Conservation (phyloP, 371 early-diverging fungal species). For the Funneliformis caledonium region DNA sequence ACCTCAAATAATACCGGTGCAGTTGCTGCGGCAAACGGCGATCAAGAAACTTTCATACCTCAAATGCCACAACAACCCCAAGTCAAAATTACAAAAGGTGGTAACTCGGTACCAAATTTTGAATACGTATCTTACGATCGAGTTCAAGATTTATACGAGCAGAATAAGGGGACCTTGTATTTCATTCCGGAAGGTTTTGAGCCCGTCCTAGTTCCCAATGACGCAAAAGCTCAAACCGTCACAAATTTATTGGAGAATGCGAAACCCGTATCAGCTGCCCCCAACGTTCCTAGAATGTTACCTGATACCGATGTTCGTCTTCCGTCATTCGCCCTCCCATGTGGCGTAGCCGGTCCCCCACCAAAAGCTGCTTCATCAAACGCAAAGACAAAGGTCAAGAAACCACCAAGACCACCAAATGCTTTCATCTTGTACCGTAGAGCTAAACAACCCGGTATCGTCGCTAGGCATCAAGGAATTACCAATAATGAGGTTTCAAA, state of each 20-base stretch:
- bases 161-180: conserved; percentile 39
- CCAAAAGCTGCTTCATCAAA: conserved; percentile 22
- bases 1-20: not conserved
- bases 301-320: conserved; percentile 40
- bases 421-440: conserved; percentile 46
- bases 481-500: conserved; percentile 46
- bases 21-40: not conserved
- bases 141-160: conserved; percentile 38
- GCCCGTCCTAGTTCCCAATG: conserved; percentile 39
- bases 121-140: conserved; percentile 39
- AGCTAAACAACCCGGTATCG: conserved; percentile 41
- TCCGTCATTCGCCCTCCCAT: conserved; percentile 40
- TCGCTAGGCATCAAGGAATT: conserved; percentile 35
- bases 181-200: conserved; percentile 41
- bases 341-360: conserved; percentile 38
- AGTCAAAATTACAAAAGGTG: conserved; percentile 12
- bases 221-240: conserved; percentile 36
- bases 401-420: conserved; percentile 47
- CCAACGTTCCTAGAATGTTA: conserved; percentile 35
- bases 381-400: conserved; percentile 33
- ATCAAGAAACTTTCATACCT: conserved; percentile 19
- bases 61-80: conserved; percentile 21
- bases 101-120: conserved; percentile 25
- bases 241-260: conserved; percentile 38
- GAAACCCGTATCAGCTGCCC: conserved; percentile 35